Base-by-base conservation (phyloP, 208 protist species). In the Tetramitus jugosus region DNA sequence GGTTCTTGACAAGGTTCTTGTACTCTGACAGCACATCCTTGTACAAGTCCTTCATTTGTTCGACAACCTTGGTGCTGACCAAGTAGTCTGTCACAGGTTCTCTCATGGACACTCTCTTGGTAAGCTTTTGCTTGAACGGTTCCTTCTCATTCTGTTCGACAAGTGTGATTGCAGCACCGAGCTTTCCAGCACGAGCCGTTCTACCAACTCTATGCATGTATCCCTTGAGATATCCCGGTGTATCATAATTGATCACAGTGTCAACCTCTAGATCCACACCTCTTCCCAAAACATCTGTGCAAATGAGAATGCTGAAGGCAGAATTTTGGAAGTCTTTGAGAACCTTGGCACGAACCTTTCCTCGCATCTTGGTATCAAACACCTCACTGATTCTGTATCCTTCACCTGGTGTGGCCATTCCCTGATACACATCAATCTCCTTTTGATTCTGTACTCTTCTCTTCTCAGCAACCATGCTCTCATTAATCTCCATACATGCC, bases 191-290 rank as follows among this genome's bases (percentile, higher is more conserved):
- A 56, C 96, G 88, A 4, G 94, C 95, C 37, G 96, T 98, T 52
- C 95, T 90, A 8, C 96, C 96, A 3, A 94, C 90, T 31, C 96
- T 88, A 78, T 98, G 95, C 45, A 98, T 93, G 80, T 97, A 97
- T 82, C 98, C 93, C 74, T 97, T 93, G 14, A 94, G 74, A 29
- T 86, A 87, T 35, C 87, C 84, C 0, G 91, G 92, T 6, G 89
- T 80, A 79, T 91, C 88, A 85, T 94, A 94, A 85, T 93, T 93
- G 75, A 95, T 88, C 40, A 95, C 91, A 77, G 91, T 88, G 0
- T 93, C 87, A 61, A 91, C 87, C 7, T 87, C 88, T 37, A 95
- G 87, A 82, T 95, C 92, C 43, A 95, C 85, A 46, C 92, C 92
- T 72, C 65, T 72, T 53, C 40, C 65, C 26, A 72, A 53, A 23